phyloP scores from a whole-genome alignment of 2,329 filamentous ascomycete species.

The Diaporthe nobilis region DNA sequence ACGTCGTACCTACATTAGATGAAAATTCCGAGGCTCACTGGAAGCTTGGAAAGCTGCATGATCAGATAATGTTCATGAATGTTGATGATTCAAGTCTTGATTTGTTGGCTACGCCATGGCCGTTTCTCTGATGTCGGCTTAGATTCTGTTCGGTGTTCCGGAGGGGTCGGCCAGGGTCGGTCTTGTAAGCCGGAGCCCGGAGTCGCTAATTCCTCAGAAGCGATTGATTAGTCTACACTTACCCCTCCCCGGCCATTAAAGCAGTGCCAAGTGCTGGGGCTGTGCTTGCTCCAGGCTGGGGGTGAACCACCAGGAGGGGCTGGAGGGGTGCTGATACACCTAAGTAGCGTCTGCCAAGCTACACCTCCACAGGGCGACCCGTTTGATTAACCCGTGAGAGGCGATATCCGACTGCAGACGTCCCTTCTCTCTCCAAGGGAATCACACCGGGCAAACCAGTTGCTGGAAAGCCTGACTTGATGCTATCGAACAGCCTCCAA shows the following conservation, averaged over 20 bases:
- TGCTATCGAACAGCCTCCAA: not conserved
- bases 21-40: too few species aligned
- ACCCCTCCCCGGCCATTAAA: not conserved
- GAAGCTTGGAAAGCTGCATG: too few species aligned
- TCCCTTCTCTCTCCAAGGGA: not conserved
- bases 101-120: not conserved
- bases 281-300: not conserved
- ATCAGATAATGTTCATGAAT: not conserved
- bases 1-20: not conserved
- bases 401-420: not conserved
- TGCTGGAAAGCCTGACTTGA: not conserved
- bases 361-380: constrained; percentile 15
- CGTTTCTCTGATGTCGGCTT: not conserved
- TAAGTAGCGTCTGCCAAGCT: constrained; percentile 21
- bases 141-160: not conserved
- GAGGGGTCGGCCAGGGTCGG: constrained; percentile 1
- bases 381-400: constrained; percentile 13
- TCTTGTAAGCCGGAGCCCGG: not conserved
- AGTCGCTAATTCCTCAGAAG: not conserved
- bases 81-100: not conserved
- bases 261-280: not conserved
- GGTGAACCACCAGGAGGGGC: not conserved
- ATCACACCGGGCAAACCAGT: not conserved
- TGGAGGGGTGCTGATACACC: not conserved
- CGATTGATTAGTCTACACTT: not conserved